Base-by-base conservation (phyloP, 208 protist genomes). In the Leishmania arabica region DNA sequence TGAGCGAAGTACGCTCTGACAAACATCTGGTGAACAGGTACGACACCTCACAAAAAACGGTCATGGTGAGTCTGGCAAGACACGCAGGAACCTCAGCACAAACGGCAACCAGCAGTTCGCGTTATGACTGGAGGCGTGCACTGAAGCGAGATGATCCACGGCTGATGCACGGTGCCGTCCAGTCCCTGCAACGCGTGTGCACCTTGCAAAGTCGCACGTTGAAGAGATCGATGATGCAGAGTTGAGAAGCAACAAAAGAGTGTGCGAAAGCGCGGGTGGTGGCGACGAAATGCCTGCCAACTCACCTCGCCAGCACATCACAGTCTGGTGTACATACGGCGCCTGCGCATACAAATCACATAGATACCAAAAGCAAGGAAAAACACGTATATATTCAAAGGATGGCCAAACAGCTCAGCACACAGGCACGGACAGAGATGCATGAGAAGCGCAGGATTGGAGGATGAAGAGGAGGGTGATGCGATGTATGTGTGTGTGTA, bases 271-370 rank as follows among this genome's bases (percentile, higher is more conserved):
- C 27, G 27, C 58, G 49, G 54, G 62, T 47, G 49, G n/a, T 37
- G 45, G 8, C 31, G 51, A 66, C 54, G 37, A 49, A 51, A 51
- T 24, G 62, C n/a, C 34, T 1, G 56, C 54, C 58, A 66, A 34
- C 40, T 17, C 69, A 53, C 45, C 69, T 51, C 40, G 8, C 21
- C 4, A 45, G 45, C 45, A 51, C 40, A 51, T n/a, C 69, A 40
- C 69, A 54, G 69, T 53, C 69, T 73, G 21, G 45, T 73, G 27
- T 73, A 73, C 69, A 73, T 73, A 15, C 34, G 24, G 66, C 21
- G 4, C 37, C 47, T 51, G 40, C 31, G 40, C n/a, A 51, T 1
- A 7, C 6, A 7, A 51, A 37, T 73, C 9, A 37, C 37, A 73
- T 37, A 21, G 45, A 73, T 51, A 27, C 42, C 34, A 37, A 51